Conservation (phyloP, 2,329 filamentous ascomycete species). For the Scedosporium minutisporum region DNA sequence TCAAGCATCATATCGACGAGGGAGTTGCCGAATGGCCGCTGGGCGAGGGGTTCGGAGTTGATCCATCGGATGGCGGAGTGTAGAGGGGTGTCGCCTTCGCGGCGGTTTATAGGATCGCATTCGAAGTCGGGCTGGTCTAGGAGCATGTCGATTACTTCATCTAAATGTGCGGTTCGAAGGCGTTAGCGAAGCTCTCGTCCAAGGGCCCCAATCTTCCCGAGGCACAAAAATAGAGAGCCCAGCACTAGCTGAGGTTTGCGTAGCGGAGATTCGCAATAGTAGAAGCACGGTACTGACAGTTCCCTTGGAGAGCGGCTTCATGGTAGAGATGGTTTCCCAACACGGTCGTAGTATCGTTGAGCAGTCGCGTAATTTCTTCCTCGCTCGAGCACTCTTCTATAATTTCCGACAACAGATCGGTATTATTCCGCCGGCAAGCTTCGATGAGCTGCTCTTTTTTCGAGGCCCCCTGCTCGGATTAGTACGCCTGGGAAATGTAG, state of each 20-base stretch:
- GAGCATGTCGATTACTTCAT: slow-evolving; percentile 72
- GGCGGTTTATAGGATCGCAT: slow-evolving; percentile 65
- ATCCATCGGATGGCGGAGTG: slow-evolving; percentile 71
- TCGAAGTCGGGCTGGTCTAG: slow-evolving; percentile 79
- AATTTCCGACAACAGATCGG: slow-evolving; percentile 69
- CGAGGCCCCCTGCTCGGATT: slow-evolving; percentile 60
- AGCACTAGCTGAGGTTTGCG: neutral
- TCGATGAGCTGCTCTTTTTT: slow-evolving; percentile 80
- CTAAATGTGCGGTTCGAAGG: slow-evolving; percentile 25
- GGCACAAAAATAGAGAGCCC: too few relatives aligned
- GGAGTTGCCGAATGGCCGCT: slow-evolving; percentile 54
- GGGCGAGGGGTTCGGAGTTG: slow-evolving; percentile 55
- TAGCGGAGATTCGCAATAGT: neutral
- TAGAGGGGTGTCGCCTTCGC: slow-evolving; percentile 68
- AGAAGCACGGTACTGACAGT: slow-evolving; percentile 44
- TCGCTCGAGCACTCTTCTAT: slow-evolving; percentile 52
- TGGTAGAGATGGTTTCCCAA: slow-evolving; percentile 86
- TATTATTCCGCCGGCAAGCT: slow-evolving; percentile 88
- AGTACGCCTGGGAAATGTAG: neutral
- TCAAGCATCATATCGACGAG: slow-evolving; percentile 75
- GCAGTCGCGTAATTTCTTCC: slow-evolving; percentile 60
- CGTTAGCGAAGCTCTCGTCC: neutral
- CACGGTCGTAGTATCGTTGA: slow-evolving; percentile 79
- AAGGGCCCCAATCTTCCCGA: too few relatives aligned
- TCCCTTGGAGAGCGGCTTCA: slow-evolving; percentile 75